phyloP scores from a whole-genome alignment of 164 flowering plant genomes.

The Vitis labrusca region DNA sequence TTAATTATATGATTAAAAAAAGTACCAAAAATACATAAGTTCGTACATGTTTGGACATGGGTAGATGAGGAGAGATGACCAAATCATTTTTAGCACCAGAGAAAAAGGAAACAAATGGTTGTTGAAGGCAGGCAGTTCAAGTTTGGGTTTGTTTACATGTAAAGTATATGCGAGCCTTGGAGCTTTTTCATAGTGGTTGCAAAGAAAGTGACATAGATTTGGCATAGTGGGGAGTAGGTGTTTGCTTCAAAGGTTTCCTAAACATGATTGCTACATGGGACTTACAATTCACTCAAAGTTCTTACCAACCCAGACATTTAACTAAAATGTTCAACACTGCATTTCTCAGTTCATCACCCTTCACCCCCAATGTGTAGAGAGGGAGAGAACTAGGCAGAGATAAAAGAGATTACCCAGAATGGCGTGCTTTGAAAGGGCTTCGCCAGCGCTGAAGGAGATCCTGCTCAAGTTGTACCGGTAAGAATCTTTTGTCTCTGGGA shows the following conservation, averaged over 20 bases:
- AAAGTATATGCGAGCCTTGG: too few species aligned
- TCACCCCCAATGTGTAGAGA: neutral
- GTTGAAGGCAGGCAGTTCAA: too few species aligned
- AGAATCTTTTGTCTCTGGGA: neutral
- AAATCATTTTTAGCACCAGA: too few species aligned
- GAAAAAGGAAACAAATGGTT: too few species aligned
- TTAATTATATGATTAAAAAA: too few species aligned
- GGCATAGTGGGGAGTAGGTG: neutral
- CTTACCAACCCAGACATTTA: neutral
- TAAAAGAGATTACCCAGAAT: constrained; percentile 14
- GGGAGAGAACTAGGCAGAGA: neutral
- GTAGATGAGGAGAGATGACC: too few species aligned
- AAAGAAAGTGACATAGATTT: too few species aligned
- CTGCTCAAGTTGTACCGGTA: constrained; percentile 64
- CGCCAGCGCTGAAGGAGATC: constrained; percentile 48
- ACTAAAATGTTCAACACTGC: neutral
- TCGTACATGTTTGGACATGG: too few species aligned
- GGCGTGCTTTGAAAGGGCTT: constrained; percentile 50
- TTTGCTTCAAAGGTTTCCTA: constrained; percentile 38
- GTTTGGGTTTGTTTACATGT: too few species aligned
- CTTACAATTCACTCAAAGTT: constrained; percentile 33
- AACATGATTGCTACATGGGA: constrained; percentile 34
- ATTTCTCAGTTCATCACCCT: neutral
- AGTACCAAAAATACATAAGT: too few species aligned
- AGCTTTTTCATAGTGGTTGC: too few species aligned